Evolutionary conservation across 2,329 filamentous ascomycete species (phyloP).

Genomic region (Curvularia spicifera): DNA sequence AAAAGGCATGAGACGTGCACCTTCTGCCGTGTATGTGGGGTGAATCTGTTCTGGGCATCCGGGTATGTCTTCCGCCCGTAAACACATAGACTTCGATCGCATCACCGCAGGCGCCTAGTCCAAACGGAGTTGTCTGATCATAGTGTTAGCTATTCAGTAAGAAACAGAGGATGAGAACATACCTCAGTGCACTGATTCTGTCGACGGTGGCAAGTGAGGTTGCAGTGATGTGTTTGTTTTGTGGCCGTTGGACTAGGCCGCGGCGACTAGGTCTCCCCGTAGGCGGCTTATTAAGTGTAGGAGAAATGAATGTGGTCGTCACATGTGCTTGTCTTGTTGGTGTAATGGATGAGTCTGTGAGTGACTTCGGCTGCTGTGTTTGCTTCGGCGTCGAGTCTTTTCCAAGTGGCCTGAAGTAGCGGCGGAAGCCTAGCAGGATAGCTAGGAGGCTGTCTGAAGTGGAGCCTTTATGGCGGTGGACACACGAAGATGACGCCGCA

Average conservation of each 20-base stretch:
- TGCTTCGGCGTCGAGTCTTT: not conserved
- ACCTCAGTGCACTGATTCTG: not conserved
- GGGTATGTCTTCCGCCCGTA: not conserved
- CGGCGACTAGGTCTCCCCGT: not conserved
- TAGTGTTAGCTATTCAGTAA: not conserved
- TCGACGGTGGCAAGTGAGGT: not conserved
- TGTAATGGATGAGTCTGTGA: not conserved
- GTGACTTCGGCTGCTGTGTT: not conserved
- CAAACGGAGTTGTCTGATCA: not conserved
- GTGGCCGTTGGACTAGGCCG: not conserved
- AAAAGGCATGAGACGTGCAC: not conserved
- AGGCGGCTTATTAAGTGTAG: not conserved
- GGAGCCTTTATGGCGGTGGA: not conserved
- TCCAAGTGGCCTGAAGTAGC: not conserved
- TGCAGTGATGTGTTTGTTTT: not conserved
- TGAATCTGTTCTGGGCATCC: not conserved
- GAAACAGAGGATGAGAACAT: not conserved
- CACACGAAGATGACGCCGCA: not conserved
- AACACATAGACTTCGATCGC: not conserved
- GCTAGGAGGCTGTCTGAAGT: not conserved
- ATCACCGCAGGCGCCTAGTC: conserved; percentile 2
- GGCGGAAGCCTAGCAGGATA: not conserved
- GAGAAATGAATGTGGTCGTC: not conserved
- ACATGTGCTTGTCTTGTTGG: not conserved
- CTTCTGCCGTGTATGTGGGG: not conserved